Evolutionary conservation across 1,284 basidiomycete species (phyloP).

Genomic region (Sutorius eximius): DNA sequence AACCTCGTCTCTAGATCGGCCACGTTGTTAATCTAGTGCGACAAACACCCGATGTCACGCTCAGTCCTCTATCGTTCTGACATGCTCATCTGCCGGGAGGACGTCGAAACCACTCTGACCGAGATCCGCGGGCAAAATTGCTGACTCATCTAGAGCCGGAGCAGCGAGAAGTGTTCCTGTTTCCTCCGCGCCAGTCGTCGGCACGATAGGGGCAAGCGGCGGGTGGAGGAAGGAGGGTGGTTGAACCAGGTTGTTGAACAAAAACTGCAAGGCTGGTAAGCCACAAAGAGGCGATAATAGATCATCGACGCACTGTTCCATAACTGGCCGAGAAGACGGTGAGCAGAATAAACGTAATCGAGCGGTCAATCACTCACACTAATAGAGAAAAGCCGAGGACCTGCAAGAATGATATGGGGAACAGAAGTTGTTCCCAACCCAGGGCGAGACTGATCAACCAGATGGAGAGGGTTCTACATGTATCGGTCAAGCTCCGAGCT

Average conservation of each 20-base stretch:
- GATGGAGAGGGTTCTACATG: conserved; percentile 92
- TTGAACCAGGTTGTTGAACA: conserved; percentile 75
- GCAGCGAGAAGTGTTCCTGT: conserved; percentile 48
- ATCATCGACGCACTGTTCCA: conserved; percentile 49
- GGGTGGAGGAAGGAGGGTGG: conserved; percentile 59
- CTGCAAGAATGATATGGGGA: conserved; percentile 84
- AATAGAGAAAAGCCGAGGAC: conserved; percentile 87
- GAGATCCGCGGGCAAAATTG: conserved; percentile 68
- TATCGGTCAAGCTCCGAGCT: conserved; percentile 89
- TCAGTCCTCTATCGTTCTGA: conserved; percentile 23
- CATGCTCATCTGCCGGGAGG: conserved; percentile 53
- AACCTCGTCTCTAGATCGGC: background rate
- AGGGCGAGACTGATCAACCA: conserved; percentile 85
- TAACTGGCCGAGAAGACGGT: conserved; percentile 41
- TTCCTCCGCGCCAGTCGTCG: conserved; percentile 45
- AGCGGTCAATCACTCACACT: conserved; percentile 54
- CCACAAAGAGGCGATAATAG: background rate
- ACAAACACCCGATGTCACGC: background rate
- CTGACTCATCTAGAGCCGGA: conserved; percentile 67
- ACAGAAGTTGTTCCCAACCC: conserved; percentile 90
- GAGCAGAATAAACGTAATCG: conserved; percentile 32
- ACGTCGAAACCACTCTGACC: conserved; percentile 73
- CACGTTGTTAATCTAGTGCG: background rate
- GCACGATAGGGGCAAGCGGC: conserved; percentile 30
- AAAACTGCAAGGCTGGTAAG: conserved; percentile 50